Base-by-base conservation (phyloP, 768 basidiomycete species). In the Kwoniella heveanensis region DNA sequence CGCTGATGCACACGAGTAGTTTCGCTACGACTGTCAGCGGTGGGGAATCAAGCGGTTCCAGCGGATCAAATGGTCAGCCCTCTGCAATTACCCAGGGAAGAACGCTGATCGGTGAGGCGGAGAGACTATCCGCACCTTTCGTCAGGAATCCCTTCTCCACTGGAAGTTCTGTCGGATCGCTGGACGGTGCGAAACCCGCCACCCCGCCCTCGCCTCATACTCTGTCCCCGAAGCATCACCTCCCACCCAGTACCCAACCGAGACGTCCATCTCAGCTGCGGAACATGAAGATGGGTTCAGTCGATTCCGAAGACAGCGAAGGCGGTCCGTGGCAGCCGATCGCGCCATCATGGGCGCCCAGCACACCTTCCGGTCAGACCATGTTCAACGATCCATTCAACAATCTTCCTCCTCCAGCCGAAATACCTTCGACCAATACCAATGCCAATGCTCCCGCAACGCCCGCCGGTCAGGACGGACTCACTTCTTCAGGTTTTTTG, bases 251-350 rank as follows among this genome's bases (percentile, higher is more conserved):
- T 17, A 74, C 55, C 21, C 71, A 75, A 37, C 79, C 79, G 19
- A 68, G 80, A 19, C 71, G 80, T 21, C 80, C 80, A 7, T 78
- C 77, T 6, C 77, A 77, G 29, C 64, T 81, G 0, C 63, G 80
- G 13, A 76, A 79, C 47, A 72, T 79, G 50, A 76, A 78, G 32
- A 72, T 73, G 57, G 67, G 72, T 12, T 73, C 74, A 15, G 53
- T 61, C 9, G 72, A 71, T 30, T 71, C 68, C 27, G 71, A 71
- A 10, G 26, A 60, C 22, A 54, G 51, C 30, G 60, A 60, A 44
- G 39, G 39, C 3, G 39, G 22, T 15, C 36, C 24, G 25, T 36
- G 22, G 55, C 72, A 72, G 47, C 70, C 68, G 1, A 57, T 69
- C 10, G 64, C 69, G 29, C 70, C 73, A 2, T 66, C 63, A 25